Percentiles rank a stretch among this genome's conserved stretches.
Conservation (phyloP, 169 alveolate species). For the Eimeria necatrix region DNA sequence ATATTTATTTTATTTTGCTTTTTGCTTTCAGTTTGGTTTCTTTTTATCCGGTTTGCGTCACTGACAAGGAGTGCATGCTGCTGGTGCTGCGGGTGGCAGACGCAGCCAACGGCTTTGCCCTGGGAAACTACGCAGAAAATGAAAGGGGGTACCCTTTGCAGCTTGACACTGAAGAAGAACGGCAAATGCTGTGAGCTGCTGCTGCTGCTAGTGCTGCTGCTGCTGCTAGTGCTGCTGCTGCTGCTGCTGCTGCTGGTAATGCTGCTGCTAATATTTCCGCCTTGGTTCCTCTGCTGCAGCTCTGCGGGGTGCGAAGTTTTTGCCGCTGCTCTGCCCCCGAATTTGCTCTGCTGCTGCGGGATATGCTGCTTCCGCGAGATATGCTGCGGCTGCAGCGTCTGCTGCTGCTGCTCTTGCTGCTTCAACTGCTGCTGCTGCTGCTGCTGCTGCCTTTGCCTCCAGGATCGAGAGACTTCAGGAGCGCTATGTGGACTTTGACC, state of each 20-base stretch:
- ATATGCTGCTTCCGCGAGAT: too few relatives aligned
- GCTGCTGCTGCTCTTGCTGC: background rate
- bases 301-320: too few relatives aligned
- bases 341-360: background rate
- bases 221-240: background rate
- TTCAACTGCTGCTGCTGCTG: background rate
- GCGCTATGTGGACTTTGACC: conserved; percentile 25
- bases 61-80: conserved; percentile 76
- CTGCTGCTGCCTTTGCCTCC: background rate
- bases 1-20: background rate
- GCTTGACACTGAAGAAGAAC: conserved; percentile 7
- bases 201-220: background rate
- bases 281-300: background rate
- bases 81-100: conserved; percentile 44
- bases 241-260: background rate
- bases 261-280: background rate
- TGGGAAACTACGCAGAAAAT: conserved; percentile 5
- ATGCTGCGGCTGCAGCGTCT: background rate
- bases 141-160: conserved; percentile 20
- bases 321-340: too few relatives aligned
- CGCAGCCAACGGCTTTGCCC: conserved; percentile 68
- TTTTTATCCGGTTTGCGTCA: conserved; percentile 50
- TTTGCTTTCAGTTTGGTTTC: conserved; percentile 44
- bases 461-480: conserved; percentile 47
- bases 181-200: background rate